phyloP scores from a whole-genome alignment of 441 rosid genomes.

The Eugenia klotzschiana region DNA sequence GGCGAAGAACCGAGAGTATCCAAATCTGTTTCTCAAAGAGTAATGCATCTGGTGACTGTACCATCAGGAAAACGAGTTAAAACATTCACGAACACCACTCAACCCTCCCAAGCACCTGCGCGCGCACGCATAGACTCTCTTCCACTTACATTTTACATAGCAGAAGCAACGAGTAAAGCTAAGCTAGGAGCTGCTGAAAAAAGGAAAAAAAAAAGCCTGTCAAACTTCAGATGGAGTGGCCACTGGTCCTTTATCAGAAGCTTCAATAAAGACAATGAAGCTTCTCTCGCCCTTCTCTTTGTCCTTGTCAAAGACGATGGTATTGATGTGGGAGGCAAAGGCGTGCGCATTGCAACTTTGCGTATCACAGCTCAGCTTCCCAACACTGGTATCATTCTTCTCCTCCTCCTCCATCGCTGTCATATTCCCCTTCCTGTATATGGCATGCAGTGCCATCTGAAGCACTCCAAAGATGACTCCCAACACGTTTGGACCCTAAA shows the following conservation, averaged over 20 bases:
- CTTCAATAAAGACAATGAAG: neutral
- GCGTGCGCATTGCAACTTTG: neutral
- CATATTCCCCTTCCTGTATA: slow-evolving; percentile 35
- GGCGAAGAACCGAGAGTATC: neutral
- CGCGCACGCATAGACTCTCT: neutral
- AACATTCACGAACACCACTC: neutral
- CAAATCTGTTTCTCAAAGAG: neutral
- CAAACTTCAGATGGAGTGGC: neutral
- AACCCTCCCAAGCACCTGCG: neutral
- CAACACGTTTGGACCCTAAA: slow-evolving; percentile 61
- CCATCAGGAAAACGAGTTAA: neutral
- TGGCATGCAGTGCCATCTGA: slow-evolving; percentile 62
- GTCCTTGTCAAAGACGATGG: neutral
- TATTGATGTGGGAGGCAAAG: neutral
- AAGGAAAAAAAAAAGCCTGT: neutral
- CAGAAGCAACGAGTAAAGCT: neutral
- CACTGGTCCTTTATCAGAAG: neutral
- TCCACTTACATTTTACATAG: neutral
- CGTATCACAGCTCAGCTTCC: neutral
- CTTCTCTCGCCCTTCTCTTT: neutral
- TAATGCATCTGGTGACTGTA: neutral
- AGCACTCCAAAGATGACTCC: slow-evolving; percentile 62
- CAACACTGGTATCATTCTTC: neutral
- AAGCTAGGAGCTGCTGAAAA: neutral
- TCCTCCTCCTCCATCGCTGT: slow-evolving; percentile 12